Evolutionary conservation across 2,329 filamentous ascomycete genomes (phyloP), one percentile per base, ranked within the genome.

Genomic region (Pseudodiploospora longispora): DNA sequence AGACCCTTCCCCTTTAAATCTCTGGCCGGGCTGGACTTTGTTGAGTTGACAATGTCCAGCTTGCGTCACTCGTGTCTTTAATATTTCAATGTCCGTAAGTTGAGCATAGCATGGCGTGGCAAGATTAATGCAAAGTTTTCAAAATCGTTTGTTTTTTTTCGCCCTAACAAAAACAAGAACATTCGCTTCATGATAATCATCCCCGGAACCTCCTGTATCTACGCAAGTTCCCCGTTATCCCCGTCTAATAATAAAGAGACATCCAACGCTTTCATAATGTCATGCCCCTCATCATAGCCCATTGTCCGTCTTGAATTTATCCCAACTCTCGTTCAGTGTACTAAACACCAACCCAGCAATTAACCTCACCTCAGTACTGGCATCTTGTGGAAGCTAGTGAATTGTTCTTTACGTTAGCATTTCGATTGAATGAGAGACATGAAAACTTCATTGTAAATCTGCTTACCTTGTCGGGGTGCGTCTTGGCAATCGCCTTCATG

Each of bases 401-500:
- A 6, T 28, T 42, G 46, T 58, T 43, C 54, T 34, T 3, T 9
- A 34, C 32, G 2, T 39, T 9, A 43, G 30, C 10, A 10, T 9
- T 9, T 28, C 33, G 12, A 2, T 9, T 29, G 10, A 9, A 19
- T 19, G 19, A 19, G 19, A 19, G 19, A 19, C 19, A 19, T 19
- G 19, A 3, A 3, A 19, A 2, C 19, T 19, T 19, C 36, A n/a
- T 9, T 37, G 29, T 30, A 27, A 28, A 44, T 30, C 30, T 30
- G 35, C 47, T 47, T 30, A 96, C 93, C 84, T 98, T 98, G 65
- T 98, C 93, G 48, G 93, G 93, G 74, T 98, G 93, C 55, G 93
- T 93, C 74, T 96, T 97, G 8, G 84, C 87, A 75, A 98, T 97
- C 5, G 91, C 93, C 77, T 95, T 96, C 93, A 98, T 97, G 62